Evolutionary conservation across 352 stramenopile genomes (phyloP).

Genomic region (Globisporangium radiosum): DNA sequence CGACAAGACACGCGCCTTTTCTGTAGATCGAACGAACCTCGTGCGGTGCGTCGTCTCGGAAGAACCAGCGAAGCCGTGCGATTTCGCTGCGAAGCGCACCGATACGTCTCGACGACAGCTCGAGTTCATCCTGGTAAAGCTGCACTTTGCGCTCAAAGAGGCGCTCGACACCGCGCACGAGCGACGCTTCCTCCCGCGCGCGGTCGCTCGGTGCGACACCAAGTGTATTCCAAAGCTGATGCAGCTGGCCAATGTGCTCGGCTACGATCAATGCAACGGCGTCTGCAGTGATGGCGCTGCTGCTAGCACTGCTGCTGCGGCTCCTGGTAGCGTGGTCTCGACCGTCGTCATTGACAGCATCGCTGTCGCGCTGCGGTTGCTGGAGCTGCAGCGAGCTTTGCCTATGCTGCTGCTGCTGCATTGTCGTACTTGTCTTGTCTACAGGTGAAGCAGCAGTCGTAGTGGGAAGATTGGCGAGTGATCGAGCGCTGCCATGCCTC

Average conservation of each 20-base stretch:
- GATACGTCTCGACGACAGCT: slow-evolving; percentile 17
- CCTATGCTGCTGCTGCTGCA: background rate
- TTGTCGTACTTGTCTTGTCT: background rate
- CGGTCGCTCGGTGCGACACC: slow-evolving; percentile 24
- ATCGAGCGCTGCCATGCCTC: too few species aligned
- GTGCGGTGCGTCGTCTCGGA: slow-evolving; percentile 25
- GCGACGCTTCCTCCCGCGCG: slow-evolving; percentile 17
- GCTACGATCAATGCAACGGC: slow-evolving; percentile 1
- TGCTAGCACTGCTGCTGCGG: background rate
- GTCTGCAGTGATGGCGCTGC: background rate
- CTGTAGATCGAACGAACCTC: background rate
- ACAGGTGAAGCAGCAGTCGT: background rate
- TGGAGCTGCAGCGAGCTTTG: too few species aligned
- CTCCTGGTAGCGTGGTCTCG: background rate
- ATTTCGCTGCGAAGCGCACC: slow-evolving; percentile 25
- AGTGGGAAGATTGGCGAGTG: too few species aligned
- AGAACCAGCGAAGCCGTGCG: slow-evolving; percentile 22
- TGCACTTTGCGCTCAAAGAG: slow-evolving; percentile 9
- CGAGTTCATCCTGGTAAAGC: slow-evolving; percentile 14
- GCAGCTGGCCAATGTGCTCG: slow-evolving; percentile 16
- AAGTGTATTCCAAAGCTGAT: slow-evolving; percentile 26
- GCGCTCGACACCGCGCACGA: slow-evolving; percentile 2
- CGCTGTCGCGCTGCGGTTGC: background rate
- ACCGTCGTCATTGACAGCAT: background rate
- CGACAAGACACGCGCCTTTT: too few species aligned